Conservation (phyloP, 192 early-diverging fungal species). For the Backusella tuberculispora region DNA sequence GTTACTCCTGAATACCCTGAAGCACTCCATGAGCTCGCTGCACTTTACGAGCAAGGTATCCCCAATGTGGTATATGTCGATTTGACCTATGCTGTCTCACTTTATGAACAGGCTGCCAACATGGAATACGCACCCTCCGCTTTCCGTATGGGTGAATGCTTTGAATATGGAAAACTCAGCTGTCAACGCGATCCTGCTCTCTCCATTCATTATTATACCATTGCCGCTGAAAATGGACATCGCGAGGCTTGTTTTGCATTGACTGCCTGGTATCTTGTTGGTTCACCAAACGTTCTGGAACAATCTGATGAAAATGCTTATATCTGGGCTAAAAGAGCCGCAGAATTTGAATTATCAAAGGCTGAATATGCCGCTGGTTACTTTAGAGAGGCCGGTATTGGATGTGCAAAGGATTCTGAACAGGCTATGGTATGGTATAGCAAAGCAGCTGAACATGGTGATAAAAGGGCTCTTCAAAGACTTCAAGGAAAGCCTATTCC, state of each 20-base stretch:
- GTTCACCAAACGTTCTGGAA: conserved; percentile 48
- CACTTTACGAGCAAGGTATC: conserved; percentile 57
- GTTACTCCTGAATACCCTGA: conserved; percentile 60
- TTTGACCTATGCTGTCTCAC: conserved; percentile 58
- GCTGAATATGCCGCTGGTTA: conserved; percentile 68
- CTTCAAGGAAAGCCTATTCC: conserved; percentile 46
- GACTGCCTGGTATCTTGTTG: conserved; percentile 67
- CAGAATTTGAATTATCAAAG: conserved; percentile 56
- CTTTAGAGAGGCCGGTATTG: conserved; percentile 64
- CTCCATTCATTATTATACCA: conserved; percentile 59
- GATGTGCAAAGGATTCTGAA: conserved; percentile 51
- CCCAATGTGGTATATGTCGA: conserved; percentile 61
- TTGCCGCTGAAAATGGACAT: conserved; percentile 62
- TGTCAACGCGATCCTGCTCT: conserved; percentile 53
- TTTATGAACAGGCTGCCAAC: conserved; percentile 63
- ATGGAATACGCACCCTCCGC: conserved; percentile 65
- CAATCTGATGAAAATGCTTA: conserved; percentile 55
- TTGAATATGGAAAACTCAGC: conserved; percentile 61
- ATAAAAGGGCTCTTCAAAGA: conserved; percentile 55
- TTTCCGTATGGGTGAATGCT: conserved; percentile 60
- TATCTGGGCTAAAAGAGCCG: conserved; percentile 57
- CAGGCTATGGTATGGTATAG: conserved; percentile 61
- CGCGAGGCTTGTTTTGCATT: conserved; percentile 63
- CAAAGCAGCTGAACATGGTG: conserved; percentile 63
- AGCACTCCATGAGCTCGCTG: conserved; percentile 60